phyloP scores from a whole-genome alignment of 1,139 yeast species.

The Candida freyschussii region DNA sequence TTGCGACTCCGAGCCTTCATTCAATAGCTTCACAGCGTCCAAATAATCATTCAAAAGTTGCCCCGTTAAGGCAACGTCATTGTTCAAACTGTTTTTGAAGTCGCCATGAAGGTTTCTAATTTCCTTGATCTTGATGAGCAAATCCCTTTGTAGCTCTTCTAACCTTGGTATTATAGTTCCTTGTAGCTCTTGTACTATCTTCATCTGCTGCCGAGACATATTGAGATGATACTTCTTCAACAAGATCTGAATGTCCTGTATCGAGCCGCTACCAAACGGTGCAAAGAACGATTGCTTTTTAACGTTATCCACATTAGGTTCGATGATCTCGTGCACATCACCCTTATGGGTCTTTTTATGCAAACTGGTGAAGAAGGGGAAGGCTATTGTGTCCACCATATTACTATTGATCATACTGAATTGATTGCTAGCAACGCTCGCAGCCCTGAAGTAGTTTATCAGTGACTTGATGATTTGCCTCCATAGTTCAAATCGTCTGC shows the following conservation, averaged over 20 bases:
- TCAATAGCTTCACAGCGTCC: conserved; percentile 30
- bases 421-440: conserved; percentile 62
- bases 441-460: conserved; percentile 56
- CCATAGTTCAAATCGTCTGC: conserved; percentile 63
- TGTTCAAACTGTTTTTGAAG: conserved; percentile 40
- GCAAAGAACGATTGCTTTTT: conserved; percentile 47
- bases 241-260: conserved; percentile 45
- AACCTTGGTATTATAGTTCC: conserved; percentile 59
- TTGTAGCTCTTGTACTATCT: conserved; percentile 54
- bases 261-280: conserved; percentile 45
- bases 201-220: conserved; percentile 39
- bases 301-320: conserved; percentile 32
- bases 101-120: conserved; percentile 51
- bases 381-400: conserved; percentile 54
- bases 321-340: conserved; percentile 27
- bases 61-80: conserved; percentile 53
- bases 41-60: conserved; percentile 41
- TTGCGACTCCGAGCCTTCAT: conserved; percentile 16
- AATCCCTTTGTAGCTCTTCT: conserved; percentile 64
- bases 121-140: conserved; percentile 62
- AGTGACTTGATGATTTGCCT: conserved; percentile 62
- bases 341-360: conserved; percentile 7
- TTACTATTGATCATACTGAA: conserved; percentile 62
- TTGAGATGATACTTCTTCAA: conserved; percentile 42
- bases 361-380: conserved; percentile 43